Base-by-base conservation (phyloP, 2,329 filamentous ascomycete genomes). In the Stemphylium lycopersici region DNA sequence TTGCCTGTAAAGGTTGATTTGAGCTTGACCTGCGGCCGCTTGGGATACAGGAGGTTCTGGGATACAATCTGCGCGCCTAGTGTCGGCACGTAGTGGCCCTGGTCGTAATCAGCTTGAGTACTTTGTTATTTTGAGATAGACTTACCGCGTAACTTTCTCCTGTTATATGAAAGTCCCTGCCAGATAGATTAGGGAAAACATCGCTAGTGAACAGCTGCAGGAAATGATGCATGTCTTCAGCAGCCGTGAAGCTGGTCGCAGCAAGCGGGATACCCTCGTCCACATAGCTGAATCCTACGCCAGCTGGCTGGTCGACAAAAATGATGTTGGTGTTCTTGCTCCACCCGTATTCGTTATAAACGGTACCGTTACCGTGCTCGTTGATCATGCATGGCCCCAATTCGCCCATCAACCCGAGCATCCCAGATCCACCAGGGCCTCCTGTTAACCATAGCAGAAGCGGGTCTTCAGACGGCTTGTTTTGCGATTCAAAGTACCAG, bases 121-220 rank as follows among this genome's bases (percentile, higher is more conserved):
- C 15, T 26, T 49, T 12, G 48, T n/a, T 15, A 34, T 32, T n/a
- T 2, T n/a, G 18, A 43, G 10, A 38, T 7, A 26, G 8, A 69
- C 70, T 61, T 62, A 78, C 76, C n/a, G 70, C 80, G 67, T 80
- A 82, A 51, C 76, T 79, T 55, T 83, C 80, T 0, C 80, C 81
- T 0, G 80, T 77, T 24, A 83, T 76, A 39, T 81, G 77, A 24
- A 83, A 74, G 3, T 77, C 71, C 3, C 70, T 63, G 0, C 72
- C 48, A 26, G 62, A 58, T 15, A 77, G 63, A 7, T 77, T 63
- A 0, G 80, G 80, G 48, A 82, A 82, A 0, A 80, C 73, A 13
- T 79, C 72, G 12, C 68, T 72, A 16, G 79, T 72, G 56, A 82
- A 81, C 4, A 81, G 66, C 56, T 81, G 79, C 45, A 83, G 66